Conservation (phyloP, 2,329 filamentous ascomycete genomes). For the Dryadomyces sulphureus region DNA sequence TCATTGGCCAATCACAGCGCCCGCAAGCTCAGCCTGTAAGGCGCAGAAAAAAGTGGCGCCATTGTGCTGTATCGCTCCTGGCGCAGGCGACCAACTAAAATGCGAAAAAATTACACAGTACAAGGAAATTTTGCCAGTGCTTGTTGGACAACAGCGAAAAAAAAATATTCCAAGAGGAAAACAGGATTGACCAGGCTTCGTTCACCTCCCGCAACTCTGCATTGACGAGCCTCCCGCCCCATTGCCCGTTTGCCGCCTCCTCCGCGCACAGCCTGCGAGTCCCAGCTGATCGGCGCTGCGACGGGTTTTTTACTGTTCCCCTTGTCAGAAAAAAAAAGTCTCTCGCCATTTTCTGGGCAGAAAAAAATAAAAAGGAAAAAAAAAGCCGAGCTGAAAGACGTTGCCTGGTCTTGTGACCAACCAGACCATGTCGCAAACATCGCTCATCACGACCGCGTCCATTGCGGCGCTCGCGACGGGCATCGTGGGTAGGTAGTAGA, state of each 20-base stretch:
- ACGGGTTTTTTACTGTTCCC: background rate
- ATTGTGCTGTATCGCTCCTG: background rate
- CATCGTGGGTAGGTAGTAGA: constrained; percentile 34
- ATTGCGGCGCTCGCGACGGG: constrained; percentile 46
- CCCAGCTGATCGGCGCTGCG: background rate
- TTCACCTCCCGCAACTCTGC: too few relatives aligned
- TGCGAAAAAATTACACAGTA: background rate
- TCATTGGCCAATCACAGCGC: background rate
- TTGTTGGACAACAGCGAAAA: background rate
- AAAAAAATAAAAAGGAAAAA: background rate
- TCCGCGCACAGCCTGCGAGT: too few relatives aligned
- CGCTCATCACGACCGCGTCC: constrained; percentile 43
- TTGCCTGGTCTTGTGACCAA: background rate
- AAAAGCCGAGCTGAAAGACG: background rate
- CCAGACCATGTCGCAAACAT: constrained; percentile 39
- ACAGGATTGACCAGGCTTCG: background rate
- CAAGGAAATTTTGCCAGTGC: background rate
- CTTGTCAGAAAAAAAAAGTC: background rate
- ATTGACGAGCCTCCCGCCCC: background rate
- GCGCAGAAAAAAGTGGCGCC: background rate
- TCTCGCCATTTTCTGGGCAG: too few relatives aligned
- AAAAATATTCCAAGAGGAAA: background rate
- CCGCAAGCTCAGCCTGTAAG: too few relatives aligned
- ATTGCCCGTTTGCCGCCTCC: background rate
- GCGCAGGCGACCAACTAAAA: background rate